These are phyloP conservation scores for Biscutella laevigata DNA, from an alignment of 441 rosid genomes.

Conservation along the genomic window DNA sequence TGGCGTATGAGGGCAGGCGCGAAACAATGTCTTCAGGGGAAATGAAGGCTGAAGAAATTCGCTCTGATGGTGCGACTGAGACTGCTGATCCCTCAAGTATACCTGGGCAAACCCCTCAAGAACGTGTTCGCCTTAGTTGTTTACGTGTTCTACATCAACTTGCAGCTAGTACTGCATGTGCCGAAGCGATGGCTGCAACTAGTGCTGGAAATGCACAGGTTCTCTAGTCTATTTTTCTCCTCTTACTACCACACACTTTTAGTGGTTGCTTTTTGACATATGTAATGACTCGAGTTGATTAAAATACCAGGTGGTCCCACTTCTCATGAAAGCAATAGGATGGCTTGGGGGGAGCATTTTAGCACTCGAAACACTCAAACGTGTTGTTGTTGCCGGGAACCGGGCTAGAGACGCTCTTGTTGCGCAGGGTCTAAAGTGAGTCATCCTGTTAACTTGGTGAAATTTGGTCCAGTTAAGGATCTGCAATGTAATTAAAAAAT, in stretches of 20 bases:
- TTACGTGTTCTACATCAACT: constrained; percentile 98
- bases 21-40: constrained; percentile 87
- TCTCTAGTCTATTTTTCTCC: neutral
- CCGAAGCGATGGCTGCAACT: constrained; percentile 99
- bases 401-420: constrained; percentile 98
- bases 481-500: no score
- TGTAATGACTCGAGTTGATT: constrained; percentile 13
- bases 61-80: constrained; percentile 40
- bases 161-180: constrained; percentile 93
- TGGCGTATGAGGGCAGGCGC: constrained; percentile 88
- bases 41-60: constrained; percentile 36
- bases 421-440: constrained; percentile 98
- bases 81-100: constrained; percentile 45
- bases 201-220: constrained; percentile 97
- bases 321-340: constrained; percentile 98
- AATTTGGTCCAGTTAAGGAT: no score
- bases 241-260: neutral
- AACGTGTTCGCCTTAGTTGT: constrained; percentile 97
- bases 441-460: neutral
- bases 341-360: constrained; percentile 99
- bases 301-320: constrained; percentile 81
- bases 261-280: neutral
- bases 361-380: constrained; percentile 95
- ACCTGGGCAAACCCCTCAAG: constrained; percentile 86
- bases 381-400: constrained; percentile 97